phyloP scores from a whole-genome alignment of 306 rosid genomes.

The Malus sieversii region DNA sequence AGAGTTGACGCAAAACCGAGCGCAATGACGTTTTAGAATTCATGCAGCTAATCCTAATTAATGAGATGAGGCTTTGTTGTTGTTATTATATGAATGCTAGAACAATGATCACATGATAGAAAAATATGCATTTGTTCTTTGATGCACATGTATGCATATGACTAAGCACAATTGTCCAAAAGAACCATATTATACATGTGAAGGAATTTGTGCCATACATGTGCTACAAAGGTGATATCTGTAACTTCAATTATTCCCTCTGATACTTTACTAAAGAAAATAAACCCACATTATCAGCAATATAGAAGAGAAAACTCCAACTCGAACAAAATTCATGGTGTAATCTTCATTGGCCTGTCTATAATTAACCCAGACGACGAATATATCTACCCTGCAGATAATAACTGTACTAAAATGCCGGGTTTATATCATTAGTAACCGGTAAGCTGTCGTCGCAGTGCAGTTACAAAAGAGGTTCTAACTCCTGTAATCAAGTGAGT shows the following conservation, averaged over 20 bases:
- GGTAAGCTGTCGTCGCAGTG: not conserved
- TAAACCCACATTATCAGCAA: too few species aligned
- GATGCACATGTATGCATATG: constrained; percentile 31
- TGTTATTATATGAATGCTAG: not conserved
- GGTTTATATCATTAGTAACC: not conserved
- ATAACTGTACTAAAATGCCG: not conserved
- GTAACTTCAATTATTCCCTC: not conserved
- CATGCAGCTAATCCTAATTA: too few species aligned
- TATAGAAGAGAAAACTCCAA: too few species aligned
- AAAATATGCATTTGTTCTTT: constrained; percentile 8
- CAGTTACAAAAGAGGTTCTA: not conserved
- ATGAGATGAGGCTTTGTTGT: too few species aligned
- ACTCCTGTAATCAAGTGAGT: not conserved
- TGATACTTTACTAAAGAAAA: not conserved
- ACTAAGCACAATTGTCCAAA: constrained; percentile 24
- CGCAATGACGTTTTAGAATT: too few species aligned
- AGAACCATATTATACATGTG: constrained; percentile 36
- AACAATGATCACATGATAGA: not conserved
- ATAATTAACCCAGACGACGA: too few species aligned
- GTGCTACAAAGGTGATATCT: not conserved
- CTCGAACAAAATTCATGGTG: too few species aligned
- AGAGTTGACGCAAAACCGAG: too few species aligned
- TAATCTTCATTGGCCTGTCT: too few species aligned
- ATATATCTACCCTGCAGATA: too few species aligned
- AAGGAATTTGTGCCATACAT: constrained; percentile 1